A percentile compares a stretch with the other conserved stretches of the same genome.
phyloP scores from a whole-genome alignment of 2,329 filamentous ascomycete genomes.

The Dryadomyces quercus-mongolicae region DNA sequence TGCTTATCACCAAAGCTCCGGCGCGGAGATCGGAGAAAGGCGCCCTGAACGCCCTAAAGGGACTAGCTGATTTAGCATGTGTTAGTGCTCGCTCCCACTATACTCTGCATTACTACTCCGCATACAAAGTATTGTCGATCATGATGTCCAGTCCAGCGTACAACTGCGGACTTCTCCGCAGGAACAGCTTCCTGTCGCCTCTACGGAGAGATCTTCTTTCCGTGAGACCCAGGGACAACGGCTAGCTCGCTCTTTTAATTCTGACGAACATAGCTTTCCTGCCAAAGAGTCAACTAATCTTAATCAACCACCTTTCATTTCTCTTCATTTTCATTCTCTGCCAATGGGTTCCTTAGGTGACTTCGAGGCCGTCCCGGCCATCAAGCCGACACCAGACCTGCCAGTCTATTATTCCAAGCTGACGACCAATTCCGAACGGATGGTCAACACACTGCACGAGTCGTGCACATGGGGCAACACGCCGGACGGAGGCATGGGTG shows the following conservation, averaged over 20 bases:
- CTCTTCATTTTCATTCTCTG: not conserved
- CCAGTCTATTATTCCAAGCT: conserved; percentile 5
- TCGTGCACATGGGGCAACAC: conserved; percentile 11
- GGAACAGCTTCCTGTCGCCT: too few species aligned
- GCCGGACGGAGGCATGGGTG: conserved; percentile 11
- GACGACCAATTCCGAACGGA: conserved; percentile 7
- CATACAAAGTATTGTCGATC: too few species aligned
- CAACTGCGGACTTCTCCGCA: too few species aligned
- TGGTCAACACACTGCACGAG: conserved; percentile 8
- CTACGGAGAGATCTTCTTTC: too few species aligned
- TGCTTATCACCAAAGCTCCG: too few species aligned
- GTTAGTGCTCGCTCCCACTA: too few species aligned
- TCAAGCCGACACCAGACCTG: not conserved
- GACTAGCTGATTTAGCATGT: too few species aligned
- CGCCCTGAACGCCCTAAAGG: too few species aligned
- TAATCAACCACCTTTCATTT: not conserved
- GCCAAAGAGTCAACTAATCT: not conserved
- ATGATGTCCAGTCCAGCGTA: too few species aligned
- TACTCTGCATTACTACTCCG: too few species aligned
- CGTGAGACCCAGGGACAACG: too few species aligned
- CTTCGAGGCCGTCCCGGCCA: not conserved
- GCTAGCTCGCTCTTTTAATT: not conserved
- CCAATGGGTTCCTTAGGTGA: not conserved
- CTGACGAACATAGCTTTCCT: not conserved
- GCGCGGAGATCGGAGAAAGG: too few species aligned